A percentile compares a stretch with the other conserved stretches of the same genome.
These are phyloP conservation scores for Arthrobotrys conoides DNA, from an alignment of 2,329 filamentous ascomycete species.

Conservation along the genomic window DNA sequence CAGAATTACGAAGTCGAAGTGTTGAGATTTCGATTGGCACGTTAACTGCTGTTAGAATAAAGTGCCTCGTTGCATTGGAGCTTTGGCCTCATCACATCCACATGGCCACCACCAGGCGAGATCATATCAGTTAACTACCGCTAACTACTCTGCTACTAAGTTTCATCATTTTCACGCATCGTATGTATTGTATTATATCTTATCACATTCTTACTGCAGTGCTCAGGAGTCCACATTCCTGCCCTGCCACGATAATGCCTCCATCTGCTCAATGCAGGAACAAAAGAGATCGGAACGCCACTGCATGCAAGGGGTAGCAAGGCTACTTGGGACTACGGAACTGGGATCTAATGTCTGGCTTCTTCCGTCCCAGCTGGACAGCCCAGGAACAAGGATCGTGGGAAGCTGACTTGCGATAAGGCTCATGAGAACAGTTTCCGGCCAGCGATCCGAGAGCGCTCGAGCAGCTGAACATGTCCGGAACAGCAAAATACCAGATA, in stretches of 20 bases:
- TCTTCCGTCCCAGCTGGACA: slow-evolving; percentile 17
- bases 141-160: neutral
- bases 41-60: neutral
- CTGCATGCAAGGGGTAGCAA: slow-evolving; percentile 31
- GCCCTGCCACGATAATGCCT: slow-evolving; percentile 25
- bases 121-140: neutral
- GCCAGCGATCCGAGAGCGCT: slow-evolving; percentile 22
- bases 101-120: neutral
- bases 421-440: slow-evolving; percentile 1
- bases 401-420: slow-evolving; percentile 14
- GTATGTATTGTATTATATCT: neutral
- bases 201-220: slow-evolving; percentile 16
- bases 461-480: slow-evolving; percentile 1
- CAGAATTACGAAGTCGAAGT: slow-evolving; percentile 22
- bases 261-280: slow-evolving; percentile 26
- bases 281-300: slow-evolving; percentile 28
- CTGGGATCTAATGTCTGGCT: slow-evolving; percentile 28
- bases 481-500: slow-evolving; percentile 2
- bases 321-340: slow-evolving; percentile 23
- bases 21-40: slow-evolving; percentile 13
- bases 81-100: slow-evolving; percentile 21
- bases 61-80: slow-evolving; percentile 10
- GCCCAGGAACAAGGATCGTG: slow-evolving; percentile 26
- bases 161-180: slow-evolving; percentile 3
- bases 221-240: slow-evolving; percentile 29